Evolutionary conservation across 2,329 filamentous ascomycete genomes (phyloP).

Genomic region (Claviceps citrina): DNA sequence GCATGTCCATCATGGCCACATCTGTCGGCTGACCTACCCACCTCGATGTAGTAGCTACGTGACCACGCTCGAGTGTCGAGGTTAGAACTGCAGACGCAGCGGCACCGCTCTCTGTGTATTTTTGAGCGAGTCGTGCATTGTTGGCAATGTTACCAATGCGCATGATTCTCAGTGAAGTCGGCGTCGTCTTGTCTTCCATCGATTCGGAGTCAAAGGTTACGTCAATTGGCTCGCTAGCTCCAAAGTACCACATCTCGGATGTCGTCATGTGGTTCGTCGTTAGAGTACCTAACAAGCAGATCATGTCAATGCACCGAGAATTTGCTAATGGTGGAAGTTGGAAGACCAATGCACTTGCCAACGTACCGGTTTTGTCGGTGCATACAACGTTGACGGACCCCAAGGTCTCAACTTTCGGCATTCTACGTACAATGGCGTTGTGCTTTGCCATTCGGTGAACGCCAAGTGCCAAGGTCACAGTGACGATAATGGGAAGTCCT

Average conservation of each 20-base stretch:
- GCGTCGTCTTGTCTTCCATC: slow-evolving; percentile 45
- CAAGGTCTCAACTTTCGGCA: slow-evolving; percentile 93
- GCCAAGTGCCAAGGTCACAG: slow-evolving; percentile 84
- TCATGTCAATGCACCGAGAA: background rate
- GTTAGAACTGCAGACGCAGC: slow-evolving; percentile 64
- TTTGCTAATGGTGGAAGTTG: background rate
- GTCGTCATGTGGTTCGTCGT: slow-evolving; percentile 98
- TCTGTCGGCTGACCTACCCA: slow-evolving; percentile 97
- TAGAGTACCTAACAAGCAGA: slow-evolving; percentile 48
- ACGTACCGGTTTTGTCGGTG: slow-evolving; percentile 80
- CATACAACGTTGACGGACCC: slow-evolving; percentile 99
- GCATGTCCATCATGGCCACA: slow-evolving; percentile 85
- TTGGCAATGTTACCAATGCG: slow-evolving; percentile 95
- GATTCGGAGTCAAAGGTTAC: slow-evolving; percentile 40
- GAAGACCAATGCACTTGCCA: background rate
- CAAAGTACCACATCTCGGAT: slow-evolving; percentile 92
- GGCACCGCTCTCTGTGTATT: slow-evolving; percentile 53
- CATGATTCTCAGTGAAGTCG: slow-evolving; percentile 64
- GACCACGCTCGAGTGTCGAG: slow-evolving; percentile 53
- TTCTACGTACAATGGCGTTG: slow-evolving; percentile 84
- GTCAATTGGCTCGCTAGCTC: slow-evolving; percentile 38
- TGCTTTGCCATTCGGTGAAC: slow-evolving; percentile 92
- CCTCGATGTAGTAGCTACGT: slow-evolving; percentile 53
- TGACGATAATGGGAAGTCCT: slow-evolving; percentile 94
- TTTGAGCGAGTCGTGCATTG: slow-evolving; percentile 66